These are phyloP conservation scores for Rhynchospora breviuscula DNA, from an alignment of 176 grass and related monocot species.

Conservation along the genomic window DNA sequence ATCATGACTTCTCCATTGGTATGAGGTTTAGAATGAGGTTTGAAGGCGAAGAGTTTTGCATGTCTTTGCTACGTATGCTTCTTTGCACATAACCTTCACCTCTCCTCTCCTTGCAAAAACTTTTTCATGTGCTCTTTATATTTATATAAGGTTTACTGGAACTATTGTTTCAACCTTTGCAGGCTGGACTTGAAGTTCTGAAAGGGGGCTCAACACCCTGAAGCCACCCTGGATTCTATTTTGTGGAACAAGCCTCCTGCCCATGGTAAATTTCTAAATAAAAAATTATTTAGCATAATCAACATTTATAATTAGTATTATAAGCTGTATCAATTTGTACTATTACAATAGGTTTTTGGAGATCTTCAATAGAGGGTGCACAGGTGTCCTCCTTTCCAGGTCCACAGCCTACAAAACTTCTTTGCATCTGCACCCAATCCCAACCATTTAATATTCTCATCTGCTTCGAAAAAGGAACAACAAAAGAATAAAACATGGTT, in stretches of 20 bases:
- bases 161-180: no score
- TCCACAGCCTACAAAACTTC: constrained; percentile 34
- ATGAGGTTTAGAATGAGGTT: constrained; percentile 97
- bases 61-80: constrained; percentile 83
- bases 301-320: neutral
- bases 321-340: constrained; percentile 20
- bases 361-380: constrained; percentile 40
- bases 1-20: constrained; percentile 70
- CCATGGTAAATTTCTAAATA: no score
- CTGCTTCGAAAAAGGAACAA: neutral
- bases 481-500: no score
- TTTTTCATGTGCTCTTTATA: no score
- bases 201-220: no score
- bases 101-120: no score
- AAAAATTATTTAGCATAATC: neutral
- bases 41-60: constrained; percentile 66
- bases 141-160: no score
- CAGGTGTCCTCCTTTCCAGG: constrained; percentile 59
- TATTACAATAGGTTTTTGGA: constrained; percentile 61
- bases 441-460: neutral
- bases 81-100: constrained; percentile 70
- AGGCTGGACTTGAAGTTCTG: no score
- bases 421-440: constrained; percentile 6
- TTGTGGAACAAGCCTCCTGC: no score
- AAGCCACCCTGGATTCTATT: no score